Conservation (phyloP, 2,329 filamentous ascomycete species). For the Xylariaceae sp. region DNA sequence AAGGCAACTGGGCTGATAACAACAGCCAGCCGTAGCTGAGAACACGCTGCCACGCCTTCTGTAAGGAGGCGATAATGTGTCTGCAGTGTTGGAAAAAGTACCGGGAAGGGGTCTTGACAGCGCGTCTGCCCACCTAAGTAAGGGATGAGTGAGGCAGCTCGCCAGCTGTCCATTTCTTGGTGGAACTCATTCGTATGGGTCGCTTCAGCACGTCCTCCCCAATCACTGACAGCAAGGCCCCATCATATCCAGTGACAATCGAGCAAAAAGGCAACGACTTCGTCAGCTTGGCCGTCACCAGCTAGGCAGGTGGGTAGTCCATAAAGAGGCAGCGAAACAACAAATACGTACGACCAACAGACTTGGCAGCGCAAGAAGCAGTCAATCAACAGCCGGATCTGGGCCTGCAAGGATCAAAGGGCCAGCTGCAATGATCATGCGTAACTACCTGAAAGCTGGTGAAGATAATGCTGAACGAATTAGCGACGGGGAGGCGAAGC, state of each 20-base stretch:
- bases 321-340: not conserved
- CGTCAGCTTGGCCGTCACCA: no score
- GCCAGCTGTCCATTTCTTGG: not conserved
- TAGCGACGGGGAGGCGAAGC: not conserved
- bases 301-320: no score
- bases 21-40: no score
- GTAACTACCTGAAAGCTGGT: not conserved
- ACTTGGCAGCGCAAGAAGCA: no score
- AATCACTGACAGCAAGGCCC: no score
- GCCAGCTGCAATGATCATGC: not conserved
- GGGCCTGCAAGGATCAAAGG: not conserved
- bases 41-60: not conserved
- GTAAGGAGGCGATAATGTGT: not conserved
- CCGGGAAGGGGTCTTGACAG: not conserved
- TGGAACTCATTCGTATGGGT: not conserved
- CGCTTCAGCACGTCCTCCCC: no score
- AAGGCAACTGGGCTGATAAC: no score
- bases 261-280: no score
- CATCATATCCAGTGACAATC: no score
- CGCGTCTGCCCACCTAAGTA: not conserved
- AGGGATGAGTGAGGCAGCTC: not conserved
- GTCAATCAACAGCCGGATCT: not conserved
- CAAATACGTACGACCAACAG: no score
- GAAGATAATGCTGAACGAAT: not conserved
- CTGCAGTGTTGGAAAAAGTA: not conserved